phyloP scores from a whole-genome alignment of 2,329 filamentous ascomycete genomes.

The Aspergillus puulaauensis region DNA sequence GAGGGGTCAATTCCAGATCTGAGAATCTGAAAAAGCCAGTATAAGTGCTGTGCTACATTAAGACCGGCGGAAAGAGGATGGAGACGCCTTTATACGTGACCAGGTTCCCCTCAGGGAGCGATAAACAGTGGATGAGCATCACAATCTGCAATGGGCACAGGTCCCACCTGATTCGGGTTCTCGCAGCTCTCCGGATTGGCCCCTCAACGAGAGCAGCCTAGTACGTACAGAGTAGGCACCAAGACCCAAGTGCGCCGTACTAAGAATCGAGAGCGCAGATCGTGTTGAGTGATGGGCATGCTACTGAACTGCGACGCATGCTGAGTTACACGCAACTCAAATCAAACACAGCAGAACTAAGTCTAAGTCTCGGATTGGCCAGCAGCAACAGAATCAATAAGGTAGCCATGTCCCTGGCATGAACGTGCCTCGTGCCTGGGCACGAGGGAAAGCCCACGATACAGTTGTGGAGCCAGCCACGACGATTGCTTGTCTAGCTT shows the following conservation, averaged over 20 bases:
- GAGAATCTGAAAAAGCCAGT: constrained; percentile 12
- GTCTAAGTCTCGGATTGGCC: neutral
- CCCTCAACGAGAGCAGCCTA: neutral
- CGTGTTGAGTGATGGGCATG: constrained; percentile 1
- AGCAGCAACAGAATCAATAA: neutral
- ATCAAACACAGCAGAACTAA: neutral
- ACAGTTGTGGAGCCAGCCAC: neutral
- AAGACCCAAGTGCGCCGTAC: neutral
- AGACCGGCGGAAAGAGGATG: constrained; percentile 9
- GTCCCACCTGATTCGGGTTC: constrained; percentile 5
- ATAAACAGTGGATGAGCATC: neutral
- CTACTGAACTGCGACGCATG: neutral
- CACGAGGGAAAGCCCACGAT: neutral
- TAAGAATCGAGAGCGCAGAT: constrained; percentile 4
- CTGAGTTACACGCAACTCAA: neutral
- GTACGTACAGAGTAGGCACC: neutral
- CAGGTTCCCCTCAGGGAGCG: neutral
- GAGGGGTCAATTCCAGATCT: neutral
- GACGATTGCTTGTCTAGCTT: constrained; percentile 14
- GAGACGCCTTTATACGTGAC: constrained; percentile 25
- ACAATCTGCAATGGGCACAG: neutral
- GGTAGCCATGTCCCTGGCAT: neutral
- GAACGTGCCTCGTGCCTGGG: neutral
- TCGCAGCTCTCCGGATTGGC: neutral
- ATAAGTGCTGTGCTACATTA: constrained; percentile 3